phyloP scores from a whole-genome alignment of 257 asterid species.

The Solanum peruvianum region DNA sequence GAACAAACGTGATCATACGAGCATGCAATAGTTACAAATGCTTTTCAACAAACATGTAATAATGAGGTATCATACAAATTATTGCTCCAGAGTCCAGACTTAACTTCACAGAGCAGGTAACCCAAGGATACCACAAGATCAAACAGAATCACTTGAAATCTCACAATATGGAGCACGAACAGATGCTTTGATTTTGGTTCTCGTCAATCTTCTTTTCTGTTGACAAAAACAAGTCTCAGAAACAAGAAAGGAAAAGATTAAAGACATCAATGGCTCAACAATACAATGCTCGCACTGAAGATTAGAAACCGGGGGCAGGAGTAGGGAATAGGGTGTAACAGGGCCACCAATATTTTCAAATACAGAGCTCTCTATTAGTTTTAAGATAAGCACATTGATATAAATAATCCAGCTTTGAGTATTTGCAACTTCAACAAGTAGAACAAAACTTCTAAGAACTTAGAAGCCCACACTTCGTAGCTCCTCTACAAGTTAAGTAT shows the following conservation, averaged over 20 bases:
- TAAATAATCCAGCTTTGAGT: neutral
- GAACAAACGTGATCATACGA: slow-evolving; percentile 15
- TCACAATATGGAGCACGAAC: slow-evolving; percentile 49
- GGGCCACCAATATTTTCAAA: neutral
- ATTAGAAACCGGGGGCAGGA: neutral
- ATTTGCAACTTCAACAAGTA: neutral
- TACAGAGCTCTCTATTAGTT: neutral
- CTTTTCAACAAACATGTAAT: slow-evolving; percentile 22
- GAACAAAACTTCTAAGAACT: neutral
- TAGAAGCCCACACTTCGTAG: neutral
- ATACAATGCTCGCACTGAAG: neutral
- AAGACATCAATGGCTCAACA: neutral
- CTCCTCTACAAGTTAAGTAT: neutral
- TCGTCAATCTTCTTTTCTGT: slow-evolving; percentile 48
- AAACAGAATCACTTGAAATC: slow-evolving; percentile 14
- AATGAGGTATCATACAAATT: slow-evolving; percentile 36
- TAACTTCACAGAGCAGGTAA: slow-evolving; percentile 16
- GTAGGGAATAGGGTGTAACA: neutral
- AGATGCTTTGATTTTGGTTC: slow-evolving; percentile 27
- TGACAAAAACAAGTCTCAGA: neutral
- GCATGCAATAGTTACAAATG: slow-evolving; percentile 22
- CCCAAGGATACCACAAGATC: slow-evolving; percentile 14
- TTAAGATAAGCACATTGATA: neutral
- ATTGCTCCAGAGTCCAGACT: slow-evolving; percentile 19
- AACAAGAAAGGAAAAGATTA: neutral